A percentile compares a stretch with the other conserved stretches of the same genome.
Evolutionary conservation across 1,284 basidiomycete genomes (phyloP).

Genomic region (Naganishia liquefaciens): DNA sequence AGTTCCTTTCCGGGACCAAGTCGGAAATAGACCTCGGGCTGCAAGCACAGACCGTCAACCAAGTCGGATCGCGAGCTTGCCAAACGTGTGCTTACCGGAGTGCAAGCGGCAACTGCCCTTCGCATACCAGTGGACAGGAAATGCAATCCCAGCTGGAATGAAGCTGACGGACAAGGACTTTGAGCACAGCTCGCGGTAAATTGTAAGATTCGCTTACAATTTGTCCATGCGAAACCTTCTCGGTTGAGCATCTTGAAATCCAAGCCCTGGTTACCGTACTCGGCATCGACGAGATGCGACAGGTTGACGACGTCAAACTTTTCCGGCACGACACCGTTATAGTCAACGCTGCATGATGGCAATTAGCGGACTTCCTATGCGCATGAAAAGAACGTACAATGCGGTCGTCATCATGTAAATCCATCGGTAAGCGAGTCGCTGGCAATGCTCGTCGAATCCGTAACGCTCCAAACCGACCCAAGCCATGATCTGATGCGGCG

Average conservation of each 20-base stretch:
- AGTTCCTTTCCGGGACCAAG: conserved; percentile 26
- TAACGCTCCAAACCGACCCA: conserved; percentile 98
- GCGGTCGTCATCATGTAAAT: conserved; percentile 96
- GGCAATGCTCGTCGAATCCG: conserved; percentile 89
- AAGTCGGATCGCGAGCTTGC: neutral
- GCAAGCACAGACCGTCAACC: neutral
- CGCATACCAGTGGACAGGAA: conserved; percentile 92
- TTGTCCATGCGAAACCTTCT: conserved; percentile 98
- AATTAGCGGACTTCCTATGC: conserved; percentile 26
- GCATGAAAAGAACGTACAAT: conserved; percentile 52
- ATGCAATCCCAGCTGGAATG: conserved; percentile 91
- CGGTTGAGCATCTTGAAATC: conserved; percentile 95
- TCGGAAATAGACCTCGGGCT: conserved; percentile 37
- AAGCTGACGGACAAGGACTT: conserved; percentile 62
- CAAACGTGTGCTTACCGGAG: conserved; percentile 40
- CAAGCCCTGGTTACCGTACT: conserved; percentile 97
- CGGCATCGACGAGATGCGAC: conserved; percentile 93
- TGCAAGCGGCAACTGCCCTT: conserved; percentile 85
- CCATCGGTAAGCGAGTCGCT: conserved; percentile 91
- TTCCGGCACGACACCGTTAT: conserved; percentile 95
- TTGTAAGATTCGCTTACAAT: too few relatives aligned
- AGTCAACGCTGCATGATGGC: conserved; percentile 67
- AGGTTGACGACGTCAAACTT: conserved; percentile 97
- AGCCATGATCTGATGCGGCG: conserved; percentile 93
- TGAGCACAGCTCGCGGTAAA: too few relatives aligned